phyloP scores from a whole-genome alignment of 305 asterid species.

The Euphrasia arctica region DNA sequence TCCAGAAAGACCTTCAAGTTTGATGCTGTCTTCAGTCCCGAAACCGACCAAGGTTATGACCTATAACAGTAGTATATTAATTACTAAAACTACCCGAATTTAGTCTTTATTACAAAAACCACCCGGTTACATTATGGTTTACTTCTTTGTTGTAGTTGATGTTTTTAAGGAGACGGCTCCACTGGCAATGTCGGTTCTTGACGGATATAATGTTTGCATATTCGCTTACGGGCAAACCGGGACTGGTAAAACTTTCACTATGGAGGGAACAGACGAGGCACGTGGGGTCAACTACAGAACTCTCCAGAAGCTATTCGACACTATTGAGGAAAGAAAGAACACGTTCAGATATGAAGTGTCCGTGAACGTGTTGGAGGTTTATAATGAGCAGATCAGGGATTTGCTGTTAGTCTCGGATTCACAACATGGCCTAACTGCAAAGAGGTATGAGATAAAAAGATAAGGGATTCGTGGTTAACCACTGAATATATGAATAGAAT shows the following conservation, averaged over 20 bases:
- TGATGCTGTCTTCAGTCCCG: constrained; percentile 81
- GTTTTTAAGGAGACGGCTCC: constrained; percentile 93
- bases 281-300: constrained; percentile 97
- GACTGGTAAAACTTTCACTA: constrained; percentile 92
- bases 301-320: constrained; percentile 69
- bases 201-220: constrained; percentile 87
- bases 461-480: too few relatives aligned
- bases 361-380: constrained; percentile 91
- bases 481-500: too few relatives aligned
- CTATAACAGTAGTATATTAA: neutral
- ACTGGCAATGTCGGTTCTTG: constrained; percentile 83
- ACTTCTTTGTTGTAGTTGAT: constrained; percentile 48
- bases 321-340: constrained; percentile 70
- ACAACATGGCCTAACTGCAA: constrained; percentile 45
- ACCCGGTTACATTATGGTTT: neutral
- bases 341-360: constrained; percentile 64
- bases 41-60: constrained; percentile 63
- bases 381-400: constrained; percentile 92
- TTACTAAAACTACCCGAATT: neutral
- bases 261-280: constrained; percentile 89
- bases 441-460: constrained; percentile 39
- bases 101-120: neutral
- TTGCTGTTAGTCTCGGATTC: constrained; percentile 58
- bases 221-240: constrained; percentile 99
- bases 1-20: constrained; percentile 66